phyloP scores from a whole-genome alignment of 129 eudicot genomes.

The Flaveria trinervia region DNA sequence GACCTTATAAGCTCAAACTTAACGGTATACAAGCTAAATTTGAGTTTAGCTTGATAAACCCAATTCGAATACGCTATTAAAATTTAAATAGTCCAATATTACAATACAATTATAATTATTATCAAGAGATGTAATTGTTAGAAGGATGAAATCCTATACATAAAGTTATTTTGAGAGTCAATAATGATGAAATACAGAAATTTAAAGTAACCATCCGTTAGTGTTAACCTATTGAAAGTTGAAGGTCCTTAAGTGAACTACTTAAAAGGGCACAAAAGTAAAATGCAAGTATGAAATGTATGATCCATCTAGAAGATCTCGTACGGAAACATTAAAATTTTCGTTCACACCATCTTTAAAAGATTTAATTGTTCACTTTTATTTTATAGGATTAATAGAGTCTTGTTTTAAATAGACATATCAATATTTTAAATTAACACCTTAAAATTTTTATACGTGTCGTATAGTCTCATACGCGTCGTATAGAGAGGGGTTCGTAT shows the following conservation, averaged over 20 bases:
- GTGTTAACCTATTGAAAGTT: background rate
- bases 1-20: too few relatives aligned
- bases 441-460: too few relatives aligned
- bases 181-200: background rate
- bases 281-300: conserved; percentile 11
- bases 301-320: conserved; percentile 30
- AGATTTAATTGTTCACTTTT: background rate
- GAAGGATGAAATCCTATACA: background rate
- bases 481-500: too few relatives aligned
- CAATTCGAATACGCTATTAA: too few relatives aligned
- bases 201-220: background rate
- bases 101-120: background rate
- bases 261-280: conserved; percentile 1
- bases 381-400: too few relatives aligned
- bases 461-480: too few relatives aligned
- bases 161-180: background rate
- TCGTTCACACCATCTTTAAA: conserved; percentile 29
- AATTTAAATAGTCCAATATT: background rate
- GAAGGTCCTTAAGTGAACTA: conserved; percentile 8
- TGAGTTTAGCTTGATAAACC: too few relatives aligned
- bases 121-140: background rate
- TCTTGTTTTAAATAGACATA: too few relatives aligned
- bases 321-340: background rate
- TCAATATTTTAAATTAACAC: too few relatives aligned
- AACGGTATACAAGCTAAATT: too few relatives aligned